Evolutionary conservation across 805 yeast genomes (phyloP).

Genomic region (Candida easanensis): DNA sequence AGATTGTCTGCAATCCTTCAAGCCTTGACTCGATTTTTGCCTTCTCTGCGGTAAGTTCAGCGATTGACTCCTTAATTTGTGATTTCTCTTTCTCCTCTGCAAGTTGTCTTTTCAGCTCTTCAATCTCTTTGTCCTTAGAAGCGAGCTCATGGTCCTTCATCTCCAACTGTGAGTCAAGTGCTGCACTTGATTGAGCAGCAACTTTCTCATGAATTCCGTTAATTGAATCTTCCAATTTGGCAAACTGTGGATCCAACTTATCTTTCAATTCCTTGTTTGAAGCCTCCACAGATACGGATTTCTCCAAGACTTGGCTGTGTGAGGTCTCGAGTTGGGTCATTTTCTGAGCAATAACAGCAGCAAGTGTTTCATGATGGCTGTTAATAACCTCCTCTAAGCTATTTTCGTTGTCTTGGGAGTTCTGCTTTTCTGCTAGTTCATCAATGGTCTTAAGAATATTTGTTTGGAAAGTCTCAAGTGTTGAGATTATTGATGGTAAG

Average conservation of each 20-base stretch:
- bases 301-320: neutral
- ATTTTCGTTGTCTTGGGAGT: too few species aligned
- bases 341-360: neutral
- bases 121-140: constrained; percentile 20
- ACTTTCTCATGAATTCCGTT: neutral
- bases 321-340: neutral
- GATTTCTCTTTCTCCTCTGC: constrained; percentile 8
- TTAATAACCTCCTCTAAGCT: too few species aligned
- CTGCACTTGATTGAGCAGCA: neutral
- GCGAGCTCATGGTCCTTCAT: constrained; percentile 13
- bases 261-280: neutral
- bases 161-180: neutral
- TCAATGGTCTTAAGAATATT: too few species aligned
- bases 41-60: constrained; percentile 18
- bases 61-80: constrained; percentile 8
- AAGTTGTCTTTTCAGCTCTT: constrained; percentile 11
- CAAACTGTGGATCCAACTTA: neutral
- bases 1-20: constrained; percentile 25
- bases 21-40: constrained; percentile 19
- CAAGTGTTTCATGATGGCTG: neutral
- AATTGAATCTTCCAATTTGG: neutral
- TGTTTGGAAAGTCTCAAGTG: too few species aligned
- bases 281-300: neutral
- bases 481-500: too few species aligned
- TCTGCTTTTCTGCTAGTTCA: too few species aligned